Base-by-base conservation (phyloP, 306 rosid genomes). In the Hippophae tibetana region DNA sequence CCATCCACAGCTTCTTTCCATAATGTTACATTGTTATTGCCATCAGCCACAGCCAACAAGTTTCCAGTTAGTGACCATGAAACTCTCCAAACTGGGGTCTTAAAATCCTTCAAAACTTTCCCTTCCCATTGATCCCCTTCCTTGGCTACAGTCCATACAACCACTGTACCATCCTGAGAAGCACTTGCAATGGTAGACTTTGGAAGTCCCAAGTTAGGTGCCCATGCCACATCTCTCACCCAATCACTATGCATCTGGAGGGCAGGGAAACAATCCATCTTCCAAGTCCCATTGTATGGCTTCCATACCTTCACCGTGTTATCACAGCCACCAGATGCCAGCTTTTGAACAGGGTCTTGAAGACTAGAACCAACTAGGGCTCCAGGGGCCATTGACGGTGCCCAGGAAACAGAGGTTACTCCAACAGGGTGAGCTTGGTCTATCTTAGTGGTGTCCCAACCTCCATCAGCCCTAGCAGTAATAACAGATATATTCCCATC, bases 1-100 rank as follows among this genome's bases (percentile, higher is more conserved):
- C 97, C 95, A 46, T 82, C 89, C 11, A 81, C 90, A n/a, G 89
- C 89, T 76, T 90, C 97, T 72, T 84, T 90, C 97, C 97, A 90
- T 67, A 90, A 74, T 38, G 94, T 82, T 54, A 87, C 83, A 42
- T 74, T 73, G 64, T 87, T 81, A 57, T 77, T 81, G 65, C 90
- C 97, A 74, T 84, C 97, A 55, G 97, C 84, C 64, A 87, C 95
- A 11, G 97, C 97, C 81, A 90, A 71, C 49, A 87, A 70, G 81
- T 84, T 83, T 68, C 95, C 95, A 2, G 97, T 87, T 72, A 90
- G 71, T 8, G 97, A 90, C 97, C 97, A 90, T 13, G 97, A 90
- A 18, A 90, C 90, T 76, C 94, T 84, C 94, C 94, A 90, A 63
- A 87, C 94, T 4, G 95, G 87, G 60, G 89, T 77, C 76, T 82